These are phyloP conservation scores for Metschnikowia cubensis DNA, from an alignment of 805 yeast genomes.

Conservation along the genomic window DNA sequence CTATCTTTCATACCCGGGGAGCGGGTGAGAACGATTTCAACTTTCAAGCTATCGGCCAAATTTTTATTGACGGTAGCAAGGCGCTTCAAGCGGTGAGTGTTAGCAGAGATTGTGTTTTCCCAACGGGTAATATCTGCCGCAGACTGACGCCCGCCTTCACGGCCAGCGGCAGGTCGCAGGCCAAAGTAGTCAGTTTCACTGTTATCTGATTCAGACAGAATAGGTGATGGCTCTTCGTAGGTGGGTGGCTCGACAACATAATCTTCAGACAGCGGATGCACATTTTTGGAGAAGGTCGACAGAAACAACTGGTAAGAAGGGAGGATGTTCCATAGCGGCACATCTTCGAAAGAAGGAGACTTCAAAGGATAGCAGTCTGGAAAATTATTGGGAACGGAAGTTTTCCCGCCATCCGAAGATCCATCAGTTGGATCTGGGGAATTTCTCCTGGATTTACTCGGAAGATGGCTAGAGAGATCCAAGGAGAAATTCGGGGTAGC, in stretches of 20 bases:
- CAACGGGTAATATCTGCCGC: slow-evolving; percentile 13
- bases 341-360: slow-evolving; percentile 26
- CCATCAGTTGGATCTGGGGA: background rate
- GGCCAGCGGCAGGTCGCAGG: background rate
- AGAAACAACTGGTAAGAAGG: slow-evolving; percentile 31
- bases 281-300: slow-evolving; percentile 33
- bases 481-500: slow-evolving; percentile 6
- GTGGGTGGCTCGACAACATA: slow-evolving; percentile 30
- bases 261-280: slow-evolving; percentile 30
- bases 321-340: slow-evolving; percentile 29
- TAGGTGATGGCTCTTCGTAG: slow-evolving; percentile 28
- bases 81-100: slow-evolving; percentile 24
- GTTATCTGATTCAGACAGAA: slow-evolving; percentile 3
- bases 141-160: background rate
- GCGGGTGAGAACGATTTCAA: slow-evolving; percentile 20
- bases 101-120: slow-evolving; percentile 33
- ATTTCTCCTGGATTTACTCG: background rate
- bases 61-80: slow-evolving; percentile 15
- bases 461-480: slow-evolving; percentile 5
- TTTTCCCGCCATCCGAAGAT: background rate
- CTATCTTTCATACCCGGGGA: slow-evolving; percentile 17
- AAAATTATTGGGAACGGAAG: background rate
- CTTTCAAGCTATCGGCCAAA: slow-evolving; percentile 18
- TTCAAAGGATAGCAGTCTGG: slow-evolving; percentile 15
- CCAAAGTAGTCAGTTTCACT: slow-evolving; percentile 9